Evolutionary conservation across 148 eudicot genomes (phyloP), one percentile per base, ranked within the genome.

Genomic region (Fallopia convolvulus): DNA sequence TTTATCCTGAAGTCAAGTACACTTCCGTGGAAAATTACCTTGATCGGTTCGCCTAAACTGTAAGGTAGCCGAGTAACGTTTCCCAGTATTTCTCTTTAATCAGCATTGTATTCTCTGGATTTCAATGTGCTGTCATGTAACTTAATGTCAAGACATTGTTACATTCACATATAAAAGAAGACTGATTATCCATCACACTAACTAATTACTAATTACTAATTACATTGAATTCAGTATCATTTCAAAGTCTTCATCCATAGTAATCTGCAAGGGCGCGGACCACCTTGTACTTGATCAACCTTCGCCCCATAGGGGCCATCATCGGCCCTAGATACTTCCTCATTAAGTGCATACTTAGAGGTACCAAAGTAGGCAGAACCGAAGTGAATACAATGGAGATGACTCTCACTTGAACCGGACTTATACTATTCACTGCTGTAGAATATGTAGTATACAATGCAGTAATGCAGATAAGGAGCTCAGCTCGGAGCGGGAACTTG

Each of bases 401-500:
- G 0, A 61, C 5, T 63, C 48, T 71, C 39, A 21, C 2, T 2
- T 63, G 30, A n/a, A 36, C 20, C 0, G 92, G 87, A 1, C 85
- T 26, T 21, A 81, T 79, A 21, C 47, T 46, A 6, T 17, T 32
- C 73, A 85, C 82, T 36, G 84, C 77, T 36, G 77, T 68, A 17
- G 81, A 79, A 41, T 82, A 89, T 4, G 89, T 89, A 5, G 44
- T 8, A 48, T 52, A 75, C 53, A 89, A 70, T 8, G 90, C 86
- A 30, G 77, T 0, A 55, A 88, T 65, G 48, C 86, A 79, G 15
- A 90, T 55, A 8, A 41, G 44, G 55, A 88, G 81, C 76, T 87
- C 91, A 6, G 74, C 47, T 72, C 80, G 85, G 77, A 90, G 81
- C 1, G 91, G 94, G 36, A 90, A 86, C 11, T 82, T 80, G 12